Evolutionary conservation across 192 early-diverging fungal species (phyloP).

Genomic region (Backusella tarrabulga): DNA sequence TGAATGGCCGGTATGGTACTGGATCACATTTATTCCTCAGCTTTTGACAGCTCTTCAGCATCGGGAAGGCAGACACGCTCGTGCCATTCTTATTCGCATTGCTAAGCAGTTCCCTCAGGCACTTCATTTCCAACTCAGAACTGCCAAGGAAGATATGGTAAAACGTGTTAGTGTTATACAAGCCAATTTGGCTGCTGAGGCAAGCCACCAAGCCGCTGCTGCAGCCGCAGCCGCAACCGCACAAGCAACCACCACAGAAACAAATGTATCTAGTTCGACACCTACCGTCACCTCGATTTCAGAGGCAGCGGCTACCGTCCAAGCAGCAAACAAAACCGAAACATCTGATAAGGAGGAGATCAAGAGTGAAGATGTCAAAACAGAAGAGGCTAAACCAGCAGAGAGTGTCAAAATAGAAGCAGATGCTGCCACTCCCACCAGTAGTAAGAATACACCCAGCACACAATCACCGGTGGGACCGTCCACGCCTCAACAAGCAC

Average conservation of each 20-base stretch:
- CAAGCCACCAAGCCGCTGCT: not conserved
- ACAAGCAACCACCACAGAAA: not conserved
- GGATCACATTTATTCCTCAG: slow-evolving; percentile 98
- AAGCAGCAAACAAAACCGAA: not conserved
- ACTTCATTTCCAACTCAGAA: slow-evolving; percentile 91
- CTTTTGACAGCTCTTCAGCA: slow-evolving; percentile 76
- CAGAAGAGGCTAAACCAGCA: not conserved
- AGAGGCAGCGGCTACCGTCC: not conserved
- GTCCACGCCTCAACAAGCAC: not conserved
- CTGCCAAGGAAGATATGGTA: slow-evolving; percentile 88
- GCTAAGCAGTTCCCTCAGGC: slow-evolving; percentile 95
- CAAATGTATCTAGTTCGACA: not conserved
- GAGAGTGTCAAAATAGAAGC: not conserved
- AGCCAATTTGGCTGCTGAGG: slow-evolving; percentile 20
- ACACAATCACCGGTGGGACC: not conserved
- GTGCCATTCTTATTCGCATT: slow-evolving; percentile 85
- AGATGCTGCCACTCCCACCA: not conserved
- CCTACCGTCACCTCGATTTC: not conserved
- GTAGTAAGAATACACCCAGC: not conserved
- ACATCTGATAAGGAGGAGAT: not conserved
- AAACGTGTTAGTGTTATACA: slow-evolving; percentile 34
- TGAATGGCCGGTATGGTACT: slow-evolving; percentile 94
- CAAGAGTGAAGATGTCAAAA: not conserved
- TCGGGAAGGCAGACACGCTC: slow-evolving; percentile 82
- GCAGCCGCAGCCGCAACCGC: not conserved